Evolutionary conservation across 768 basidiomycete species (phyloP).

Genomic region (Psilocybe cubensis): DNA sequence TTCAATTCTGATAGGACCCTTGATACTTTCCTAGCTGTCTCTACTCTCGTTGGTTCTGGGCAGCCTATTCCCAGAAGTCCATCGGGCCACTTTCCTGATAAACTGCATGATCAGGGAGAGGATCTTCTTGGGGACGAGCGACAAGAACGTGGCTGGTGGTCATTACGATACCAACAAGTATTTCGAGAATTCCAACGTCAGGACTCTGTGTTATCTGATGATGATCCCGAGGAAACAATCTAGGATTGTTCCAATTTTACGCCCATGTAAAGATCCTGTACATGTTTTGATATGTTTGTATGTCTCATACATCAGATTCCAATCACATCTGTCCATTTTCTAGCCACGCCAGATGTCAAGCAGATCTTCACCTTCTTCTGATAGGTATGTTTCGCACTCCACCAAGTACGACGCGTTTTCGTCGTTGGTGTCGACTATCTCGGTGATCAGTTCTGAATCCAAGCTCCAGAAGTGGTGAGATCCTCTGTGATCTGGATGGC

Average conservation of each 20-base stretch:
- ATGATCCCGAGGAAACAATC: constrained; percentile 18
- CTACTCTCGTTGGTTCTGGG: constrained; percentile 43
- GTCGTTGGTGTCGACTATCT: constrained; percentile 3
- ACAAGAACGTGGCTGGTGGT: constrained; percentile 33
- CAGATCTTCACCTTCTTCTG: constrained; percentile 6
- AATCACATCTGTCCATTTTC: constrained; percentile 10
- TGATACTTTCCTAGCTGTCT: constrained; percentile 37
- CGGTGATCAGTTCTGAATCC: background rate
- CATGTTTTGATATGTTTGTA: background rate
- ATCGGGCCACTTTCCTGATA: constrained; percentile 54
- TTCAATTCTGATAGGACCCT: constrained; percentile 23
- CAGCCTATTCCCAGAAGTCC: constrained; percentile 75
- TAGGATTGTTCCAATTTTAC: constrained; percentile 1
- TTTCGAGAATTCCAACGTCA: constrained; percentile 50
- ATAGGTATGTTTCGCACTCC: constrained; percentile 2
- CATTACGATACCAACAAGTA: constrained; percentile 32
- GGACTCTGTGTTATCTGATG: constrained; percentile 24
- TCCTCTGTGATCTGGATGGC: constrained; percentile 1
- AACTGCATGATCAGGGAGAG: constrained; percentile 9
- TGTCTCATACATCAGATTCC: background rate
- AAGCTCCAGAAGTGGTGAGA: background rate
- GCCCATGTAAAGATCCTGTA: background rate
- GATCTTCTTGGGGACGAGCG: constrained; percentile 23
- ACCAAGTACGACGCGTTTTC: constrained; percentile 3
- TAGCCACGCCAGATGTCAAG: background rate